Base-by-base conservation (phyloP, 306 rosid species). In the Quercus berberidifolia region DNA sequence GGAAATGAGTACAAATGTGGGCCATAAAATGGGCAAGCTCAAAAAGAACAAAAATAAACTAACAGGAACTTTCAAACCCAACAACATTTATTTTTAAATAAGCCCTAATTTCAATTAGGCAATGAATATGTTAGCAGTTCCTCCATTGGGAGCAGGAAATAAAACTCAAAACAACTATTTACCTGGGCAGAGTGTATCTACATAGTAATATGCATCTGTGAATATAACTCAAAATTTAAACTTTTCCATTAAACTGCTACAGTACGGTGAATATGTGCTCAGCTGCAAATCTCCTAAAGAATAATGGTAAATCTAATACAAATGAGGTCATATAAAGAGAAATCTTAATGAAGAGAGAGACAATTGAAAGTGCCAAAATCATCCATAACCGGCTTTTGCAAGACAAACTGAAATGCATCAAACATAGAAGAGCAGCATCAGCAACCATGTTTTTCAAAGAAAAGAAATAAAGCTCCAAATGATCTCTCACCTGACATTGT, bases 81-180 rank as follows among this genome's bases (percentile, higher is more conserved):
- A 41, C 69, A 77, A 58, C 81, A 77, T 52, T 67, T 52, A 63
- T 23, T 63, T 68, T 35, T 19, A 43, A 19, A 31, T 21, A 43
- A 49, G 56, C n/a, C 62, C 49, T 69, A 55, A 14, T 30, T 76
- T 80, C 31, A 35, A 74, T 28, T 63, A 74, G 17, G 1, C 79
- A 76, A 46, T 51, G 49, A 57, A 59, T 46, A 69, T 33, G 33
- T 49, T 65, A 52, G 43, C 57, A 55, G 79, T 46, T 31, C 51
- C 46, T 38, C 52, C 58, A 78, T 4, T 31, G 55, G 65, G 59
- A 55, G 85, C 38, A 60, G 71, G 69, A 78, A 77, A 55, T 46
- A 31, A 23, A 51, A 72, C n/a, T 64, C 65, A 55, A 73, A 41
- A 43, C 46, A 56, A 18, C n/a, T 28, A 5, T 54, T 54, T 73